These are phyloP conservation scores for Phytophthora litchii DNA, from an alignment of 352 stramenopile genomes.

Conservation along the genomic window DNA sequence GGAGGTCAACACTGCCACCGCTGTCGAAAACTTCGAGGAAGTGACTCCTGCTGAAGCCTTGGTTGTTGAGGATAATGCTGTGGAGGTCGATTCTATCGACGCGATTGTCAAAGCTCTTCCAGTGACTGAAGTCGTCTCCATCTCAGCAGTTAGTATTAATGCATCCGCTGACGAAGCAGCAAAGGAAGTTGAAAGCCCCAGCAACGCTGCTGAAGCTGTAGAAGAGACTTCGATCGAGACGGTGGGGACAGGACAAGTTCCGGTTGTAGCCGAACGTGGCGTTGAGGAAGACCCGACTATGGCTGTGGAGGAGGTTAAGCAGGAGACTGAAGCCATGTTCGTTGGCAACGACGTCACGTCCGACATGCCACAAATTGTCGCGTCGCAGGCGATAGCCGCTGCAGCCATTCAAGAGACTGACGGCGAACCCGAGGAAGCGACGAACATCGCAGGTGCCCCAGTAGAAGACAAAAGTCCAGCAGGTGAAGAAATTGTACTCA, in stretches of 20 bases:
- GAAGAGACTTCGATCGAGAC: background rate
- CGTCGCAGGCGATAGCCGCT: conserved; percentile 10
- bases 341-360: background rate
- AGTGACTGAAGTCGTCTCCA: background rate
- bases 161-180: no score
- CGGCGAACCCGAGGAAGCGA: background rate
- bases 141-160: background rate
- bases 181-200: background rate
- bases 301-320: background rate
- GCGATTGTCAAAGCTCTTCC: conserved; percentile 5
- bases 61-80: no score
- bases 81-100: background rate
- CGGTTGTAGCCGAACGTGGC: background rate
- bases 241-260: background rate
- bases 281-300: background rate
- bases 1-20: no score
- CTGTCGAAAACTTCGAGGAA: background rate
- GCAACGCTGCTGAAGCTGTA: background rate
- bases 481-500: conserved; percentile 1
- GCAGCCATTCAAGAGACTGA: background rate
- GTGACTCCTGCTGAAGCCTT: no score
- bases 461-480: background rate
- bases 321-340: background rate
- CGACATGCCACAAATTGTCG: conserved; percentile 22
- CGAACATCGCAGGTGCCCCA: background rate